These are phyloP conservation scores for Nidula microcarpa DNA, from an alignment of 768 basidiomycete species.

Conservation along the genomic window DNA sequence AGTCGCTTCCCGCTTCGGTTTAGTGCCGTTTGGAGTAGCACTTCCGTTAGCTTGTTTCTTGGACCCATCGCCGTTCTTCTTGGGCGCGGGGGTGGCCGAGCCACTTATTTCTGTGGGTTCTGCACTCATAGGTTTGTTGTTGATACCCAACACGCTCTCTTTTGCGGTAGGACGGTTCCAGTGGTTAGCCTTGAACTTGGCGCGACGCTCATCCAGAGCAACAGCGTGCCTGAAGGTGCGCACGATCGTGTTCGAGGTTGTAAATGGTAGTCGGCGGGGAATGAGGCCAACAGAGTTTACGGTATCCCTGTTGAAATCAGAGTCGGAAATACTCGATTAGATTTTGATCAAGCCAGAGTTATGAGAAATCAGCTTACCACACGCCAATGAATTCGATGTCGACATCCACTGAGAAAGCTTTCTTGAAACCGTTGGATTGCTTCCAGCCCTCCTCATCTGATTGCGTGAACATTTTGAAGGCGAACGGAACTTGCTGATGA, in stretches of 20 bases:
- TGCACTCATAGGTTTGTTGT: not conserved
- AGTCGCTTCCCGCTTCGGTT: conserved; percentile 1
- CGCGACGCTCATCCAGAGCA: conserved; percentile 59
- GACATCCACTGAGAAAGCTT: conserved; percentile 49
- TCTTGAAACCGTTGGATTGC: conserved; percentile 52
- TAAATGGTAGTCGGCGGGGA: conserved; percentile 53
- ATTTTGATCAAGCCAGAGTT: not conserved
- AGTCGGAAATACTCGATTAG: not conserved
- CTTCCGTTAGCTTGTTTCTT: not conserved
- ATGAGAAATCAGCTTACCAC: conserved; percentile 29
- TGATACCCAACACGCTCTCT: conserved; percentile 21
- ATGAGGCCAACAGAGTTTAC: conserved; percentile 61
- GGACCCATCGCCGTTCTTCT: not conserved
- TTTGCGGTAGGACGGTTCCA: conserved; percentile 36
- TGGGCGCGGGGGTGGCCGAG: not conserved
- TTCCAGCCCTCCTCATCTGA: conserved; percentile 46
- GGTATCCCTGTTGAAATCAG: conserved; percentile 47
- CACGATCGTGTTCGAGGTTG: conserved; percentile 51
- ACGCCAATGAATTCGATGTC: conserved; percentile 58
- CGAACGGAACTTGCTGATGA: conserved; percentile 57
- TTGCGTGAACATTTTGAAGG: conserved; percentile 58
- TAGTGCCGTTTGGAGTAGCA: conserved; percentile 2
- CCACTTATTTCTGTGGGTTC: not conserved
- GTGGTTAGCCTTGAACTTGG: conserved; percentile 55
- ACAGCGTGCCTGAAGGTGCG: conserved; percentile 62